Base-by-base conservation (phyloP, 2,329 filamentous ascomycete genomes). In the Trichoderma brevicompactum region DNA sequence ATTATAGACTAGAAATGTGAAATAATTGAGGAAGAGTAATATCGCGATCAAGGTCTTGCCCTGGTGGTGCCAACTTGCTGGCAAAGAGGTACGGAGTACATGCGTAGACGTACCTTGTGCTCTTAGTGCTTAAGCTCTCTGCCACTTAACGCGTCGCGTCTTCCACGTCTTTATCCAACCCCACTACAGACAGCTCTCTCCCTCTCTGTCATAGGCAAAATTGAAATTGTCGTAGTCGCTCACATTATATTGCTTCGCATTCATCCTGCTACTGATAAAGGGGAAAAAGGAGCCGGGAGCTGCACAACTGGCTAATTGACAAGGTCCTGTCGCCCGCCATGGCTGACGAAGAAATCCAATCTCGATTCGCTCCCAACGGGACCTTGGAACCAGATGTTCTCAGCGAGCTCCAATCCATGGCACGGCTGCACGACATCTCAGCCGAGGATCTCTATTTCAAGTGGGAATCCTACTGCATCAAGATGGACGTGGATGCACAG, bases 391-490 rank as follows among this genome's bases (percentile, higher is more conserved):
- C 88, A 69, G 94, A 98, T 76, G 86, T 98, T 65, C 81, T 92
- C 69, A 81, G 84, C 61, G 94, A 97, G 79, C 82, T 99, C 70
- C 85, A 90, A 74, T 96, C 92, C 66, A 96, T 97, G 75, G 85
- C 95, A 80, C 88, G 89, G 63, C 83, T 98, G 67, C 92, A 97
- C 79, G 88, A 87, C 54, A 85, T 98, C 67, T 87, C 88, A 15
- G 84, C 89, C 40, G 89, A 98, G 76, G 95, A 98, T 75, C 83
- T 98, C 32, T 97, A 92, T 78, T 97, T 92, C 87, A 98, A 98
- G 83, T 99, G 95, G 95, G 95, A 99, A 78, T 94, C 93, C 0
- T 98, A 97, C 82, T 94, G 91, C 77, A 90, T 99, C 75, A 96
- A 94, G 78, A 93, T 98, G 89, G 92, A 94, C 28, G 81, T 87